phyloP scores from a whole-genome alignment of 805 yeast species.

The Torulaspora gathmanii region DNA sequence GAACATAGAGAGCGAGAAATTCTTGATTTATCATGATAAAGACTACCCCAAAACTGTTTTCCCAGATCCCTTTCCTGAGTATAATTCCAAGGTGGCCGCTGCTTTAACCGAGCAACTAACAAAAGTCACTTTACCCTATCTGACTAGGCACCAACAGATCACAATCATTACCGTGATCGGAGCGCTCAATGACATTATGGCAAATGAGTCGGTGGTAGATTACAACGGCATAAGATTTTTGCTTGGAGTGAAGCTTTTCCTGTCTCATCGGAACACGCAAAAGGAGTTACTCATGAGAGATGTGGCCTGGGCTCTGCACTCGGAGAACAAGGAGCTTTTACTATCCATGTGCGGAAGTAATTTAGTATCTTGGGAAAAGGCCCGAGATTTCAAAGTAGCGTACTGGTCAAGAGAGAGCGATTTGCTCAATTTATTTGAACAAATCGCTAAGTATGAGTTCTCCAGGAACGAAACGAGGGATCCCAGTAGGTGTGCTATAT shows the following conservation, averaged over 20 bases:
- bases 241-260: constrained; percentile 65
- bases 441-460: constrained; percentile 69
- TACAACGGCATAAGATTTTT: constrained; percentile 65
- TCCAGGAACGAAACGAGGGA: constrained; percentile 51
- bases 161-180: constrained; percentile 68
- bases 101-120: constrained; percentile 56
- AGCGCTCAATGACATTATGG: constrained; percentile 53
- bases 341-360: constrained; percentile 41
- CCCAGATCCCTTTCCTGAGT: constrained; percentile 41
- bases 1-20: constrained; percentile 29
- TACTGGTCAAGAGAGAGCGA: constrained; percentile 60
- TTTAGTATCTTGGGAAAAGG: constrained; percentile 53
- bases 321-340: constrained; percentile 68
- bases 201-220: constrained; percentile 35
- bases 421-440: constrained; percentile 54
- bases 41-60: constrained; percentile 25
- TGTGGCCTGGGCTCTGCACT: constrained; percentile 80
- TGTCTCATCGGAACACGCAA: constrained; percentile 49
- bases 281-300: constrained; percentile 67
- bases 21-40: constrained; percentile 22
- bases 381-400: constrained; percentile 57
- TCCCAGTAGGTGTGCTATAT: constrained; percentile 70
- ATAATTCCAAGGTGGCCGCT: constrained; percentile 42
- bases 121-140: constrained; percentile 63
- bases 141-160: constrained; percentile 88